phyloP scores from a whole-genome alignment of 768 basidiomycete genomes.

The Lactarius vividus region DNA sequence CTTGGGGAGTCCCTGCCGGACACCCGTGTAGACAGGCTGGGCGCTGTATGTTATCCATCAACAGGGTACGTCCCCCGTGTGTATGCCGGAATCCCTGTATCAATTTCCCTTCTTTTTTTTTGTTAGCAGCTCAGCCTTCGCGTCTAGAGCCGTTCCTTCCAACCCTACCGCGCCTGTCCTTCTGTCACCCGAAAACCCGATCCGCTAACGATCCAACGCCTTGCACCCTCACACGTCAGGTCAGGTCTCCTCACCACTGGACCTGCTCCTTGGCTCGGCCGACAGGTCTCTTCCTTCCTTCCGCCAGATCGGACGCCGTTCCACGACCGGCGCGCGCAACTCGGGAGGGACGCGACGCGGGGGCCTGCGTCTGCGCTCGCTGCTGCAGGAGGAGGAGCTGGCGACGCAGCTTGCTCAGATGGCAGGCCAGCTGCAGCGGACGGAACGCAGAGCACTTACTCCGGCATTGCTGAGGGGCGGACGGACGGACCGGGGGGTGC shows the following conservation, averaged over 20 bases:
- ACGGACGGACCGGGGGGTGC: constrained; percentile 71
- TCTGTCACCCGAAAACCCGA: constrained; percentile 18
- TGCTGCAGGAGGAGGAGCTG: too few relatives aligned
- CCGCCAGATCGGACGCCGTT: constrained; percentile 28
- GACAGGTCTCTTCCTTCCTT: constrained; percentile 31
- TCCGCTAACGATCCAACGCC: constrained; percentile 41
- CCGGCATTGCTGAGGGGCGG: constrained; percentile 61
- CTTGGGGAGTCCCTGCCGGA: too few relatives aligned
- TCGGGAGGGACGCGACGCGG: constrained; percentile 28
- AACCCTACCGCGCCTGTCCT: constrained; percentile 46
- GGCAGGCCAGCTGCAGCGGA: constrained; percentile 83
- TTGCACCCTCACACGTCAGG: constrained; percentile 28
- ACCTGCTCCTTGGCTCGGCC: constrained; percentile 14
- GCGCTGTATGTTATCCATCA: too few relatives aligned
- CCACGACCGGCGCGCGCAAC: neutral
- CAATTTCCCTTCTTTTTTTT: too few relatives aligned
- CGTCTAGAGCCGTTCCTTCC: constrained; percentile 34
- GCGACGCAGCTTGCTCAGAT: constrained; percentile 50
- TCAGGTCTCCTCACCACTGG: constrained; percentile 19
- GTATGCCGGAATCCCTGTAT: too few relatives aligned
- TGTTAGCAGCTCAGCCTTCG: too few relatives aligned
- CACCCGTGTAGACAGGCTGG: too few relatives aligned
- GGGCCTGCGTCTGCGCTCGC: too few relatives aligned
- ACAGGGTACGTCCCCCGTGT: too few relatives aligned
- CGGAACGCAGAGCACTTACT: constrained; percentile 80